A percentile compares a stretch with the other conserved stretches of the same genome.
Conservation (phyloP, 768 basidiomycete species). For the Tricholoma terreum region DNA sequence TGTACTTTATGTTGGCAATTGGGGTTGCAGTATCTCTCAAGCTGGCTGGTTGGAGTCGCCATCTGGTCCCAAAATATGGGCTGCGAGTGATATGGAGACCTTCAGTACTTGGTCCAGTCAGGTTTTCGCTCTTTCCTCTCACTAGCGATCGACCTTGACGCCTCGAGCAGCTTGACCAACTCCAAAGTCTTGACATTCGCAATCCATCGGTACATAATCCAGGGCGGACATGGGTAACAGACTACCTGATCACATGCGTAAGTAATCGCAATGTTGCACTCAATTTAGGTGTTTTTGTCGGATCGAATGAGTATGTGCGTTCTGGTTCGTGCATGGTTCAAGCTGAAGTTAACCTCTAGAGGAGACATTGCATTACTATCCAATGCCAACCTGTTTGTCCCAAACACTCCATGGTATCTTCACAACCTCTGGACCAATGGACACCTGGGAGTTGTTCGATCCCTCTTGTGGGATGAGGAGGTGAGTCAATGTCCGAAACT, state of each 20-base stretch:
- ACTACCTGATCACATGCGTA: slow-evolving; percentile 65
- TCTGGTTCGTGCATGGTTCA: background rate
- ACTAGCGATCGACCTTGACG: background rate
- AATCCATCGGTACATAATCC: slow-evolving; percentile 56
- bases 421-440: slow-evolving; percentile 52
- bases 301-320: slow-evolving; percentile 66
- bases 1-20: slow-evolving; percentile 75
- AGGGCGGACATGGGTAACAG: slow-evolving; percentile 68
- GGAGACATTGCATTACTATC: slow-evolving; percentile 59
- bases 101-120: slow-evolving; percentile 81
- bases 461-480: slow-evolving; percentile 53
- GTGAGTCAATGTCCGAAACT: slow-evolving; percentile 27
- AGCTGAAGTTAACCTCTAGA: slow-evolving; percentile 27
- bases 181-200: slow-evolving; percentile 60
- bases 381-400: slow-evolving; percentile 34
- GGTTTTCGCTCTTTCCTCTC: slow-evolving; percentile 32
- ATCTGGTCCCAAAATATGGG: slow-evolving; percentile 58
- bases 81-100: slow-evolving; percentile 92
- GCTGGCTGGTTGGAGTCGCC: slow-evolving; percentile 58
- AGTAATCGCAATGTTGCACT: slow-evolving; percentile 26
- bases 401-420: slow-evolving; percentile 45
- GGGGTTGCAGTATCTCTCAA: slow-evolving; percentile 78
- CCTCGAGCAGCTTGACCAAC: slow-evolving; percentile 51
- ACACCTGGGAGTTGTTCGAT: slow-evolving; percentile 56
- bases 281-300: slow-evolving; percentile 57